phyloP scores from a whole-genome alignment of 768 basidiomycete species.

The Dentipellis sp. region DNA sequence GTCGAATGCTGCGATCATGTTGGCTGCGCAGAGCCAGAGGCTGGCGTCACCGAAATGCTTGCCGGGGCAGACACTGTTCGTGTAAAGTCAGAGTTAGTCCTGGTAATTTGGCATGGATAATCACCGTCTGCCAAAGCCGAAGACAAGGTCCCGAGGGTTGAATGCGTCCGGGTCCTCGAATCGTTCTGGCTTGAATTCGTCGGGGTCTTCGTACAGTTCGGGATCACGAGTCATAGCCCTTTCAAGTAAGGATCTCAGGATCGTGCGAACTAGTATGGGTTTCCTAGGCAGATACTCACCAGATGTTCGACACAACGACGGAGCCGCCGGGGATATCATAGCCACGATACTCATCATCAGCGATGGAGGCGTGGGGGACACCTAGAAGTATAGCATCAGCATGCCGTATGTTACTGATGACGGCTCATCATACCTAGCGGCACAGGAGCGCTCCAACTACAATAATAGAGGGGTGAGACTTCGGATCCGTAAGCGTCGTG shows the following conservation, averaged over 20 bases:
- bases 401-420: neutral
- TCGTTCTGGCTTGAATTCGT: conserved; percentile 20
- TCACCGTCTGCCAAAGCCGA: conserved; percentile 17
- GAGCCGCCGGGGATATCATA: conserved; percentile 25
- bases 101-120: neutral
- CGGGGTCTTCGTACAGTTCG: conserved; percentile 15
- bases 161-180: conserved; percentile 13
- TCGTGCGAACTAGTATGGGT: too few relatives aligned
- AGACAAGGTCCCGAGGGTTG: conserved; percentile 10
- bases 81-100: neutral
- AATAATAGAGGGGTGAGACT: too few relatives aligned
- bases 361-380: neutral
- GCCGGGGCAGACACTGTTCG: neutral
- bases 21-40: neutral
- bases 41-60: neutral
- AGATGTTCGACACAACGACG: conserved; percentile 24
- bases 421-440: conserved; percentile 4
- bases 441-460: conserved; percentile 3
- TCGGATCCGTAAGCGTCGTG: too few relatives aligned
- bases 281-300: conserved; percentile 12
- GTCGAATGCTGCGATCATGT: neutral
- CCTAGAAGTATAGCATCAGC: neutral
- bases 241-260: too few relatives aligned
- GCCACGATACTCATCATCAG: neutral
- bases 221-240: conserved; percentile 22